A percentile compares a stretch with the other conserved stretches of the same genome.
Evolutionary conservation across 257 asterid genomes (phyloP).

Genomic region (Sherardia arvensis): DNA sequence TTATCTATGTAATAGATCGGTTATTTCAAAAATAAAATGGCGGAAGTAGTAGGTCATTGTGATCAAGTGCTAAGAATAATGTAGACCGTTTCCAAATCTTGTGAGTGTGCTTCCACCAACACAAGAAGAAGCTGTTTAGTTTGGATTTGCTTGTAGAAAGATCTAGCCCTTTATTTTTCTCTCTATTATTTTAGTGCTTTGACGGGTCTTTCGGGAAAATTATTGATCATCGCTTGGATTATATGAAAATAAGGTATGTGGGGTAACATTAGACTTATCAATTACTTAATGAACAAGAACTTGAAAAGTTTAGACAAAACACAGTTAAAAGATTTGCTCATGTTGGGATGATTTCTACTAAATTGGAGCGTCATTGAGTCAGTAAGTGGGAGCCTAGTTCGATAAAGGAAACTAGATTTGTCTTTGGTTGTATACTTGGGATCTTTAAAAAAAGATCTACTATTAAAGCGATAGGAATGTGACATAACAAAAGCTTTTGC

Average conservation of each 20-base stretch:
- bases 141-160: neutral
- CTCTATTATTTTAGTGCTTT: neutral
- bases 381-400: neutral
- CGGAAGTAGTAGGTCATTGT: too few relatives aligned
- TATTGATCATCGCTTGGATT: neutral
- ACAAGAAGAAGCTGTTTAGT: neutral
- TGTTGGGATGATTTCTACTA: too few relatives aligned
- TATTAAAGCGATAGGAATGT: neutral
- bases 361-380: neutral
- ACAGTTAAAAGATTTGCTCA: too few relatives aligned
- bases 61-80: too few relatives aligned
- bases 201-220: neutral
- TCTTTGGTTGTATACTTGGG: too few relatives aligned
- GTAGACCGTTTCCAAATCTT: neutral
- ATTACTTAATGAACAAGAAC: too few relatives aligned
- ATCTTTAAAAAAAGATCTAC: neutral
- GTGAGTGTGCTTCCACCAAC: neutral
- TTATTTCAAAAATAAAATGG: too few relatives aligned
- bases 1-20: too few relatives aligned
- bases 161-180: neutral
- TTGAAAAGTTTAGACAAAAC: too few relatives aligned
- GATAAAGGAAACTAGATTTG: neutral
- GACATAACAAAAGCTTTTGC: too few relatives aligned
- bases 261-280: too few relatives aligned
- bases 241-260: neutral